A percentile compares a stretch with the other conserved stretches of the same genome.
Conservation (phyloP, 345 rosid species). For the Eucalyptus pumila region DNA sequence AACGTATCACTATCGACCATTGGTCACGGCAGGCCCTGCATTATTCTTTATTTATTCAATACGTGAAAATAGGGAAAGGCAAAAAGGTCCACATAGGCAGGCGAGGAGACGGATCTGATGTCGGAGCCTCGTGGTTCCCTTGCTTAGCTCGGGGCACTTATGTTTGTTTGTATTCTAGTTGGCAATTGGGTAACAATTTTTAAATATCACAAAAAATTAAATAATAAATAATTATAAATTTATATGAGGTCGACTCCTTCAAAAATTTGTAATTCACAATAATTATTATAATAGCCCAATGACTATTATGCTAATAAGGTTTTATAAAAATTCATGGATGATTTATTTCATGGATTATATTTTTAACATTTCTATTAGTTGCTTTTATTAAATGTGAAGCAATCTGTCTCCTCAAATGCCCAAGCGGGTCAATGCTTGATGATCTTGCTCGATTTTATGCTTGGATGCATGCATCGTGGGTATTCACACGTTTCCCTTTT, state of each 20-base stretch:
- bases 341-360: not conserved
- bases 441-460: not conserved
- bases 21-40: not conserved
- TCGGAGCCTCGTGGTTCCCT: not conserved
- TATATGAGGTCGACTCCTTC: fast-evolving
- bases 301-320: too few species aligned
- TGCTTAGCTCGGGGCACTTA: not conserved
- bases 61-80: not conserved
- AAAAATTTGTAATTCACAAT: too few species aligned
- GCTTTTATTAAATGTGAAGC: not conserved
- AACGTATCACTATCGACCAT: not conserved
- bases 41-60: not conserved
- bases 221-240: too few species aligned
- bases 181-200: not conserved
- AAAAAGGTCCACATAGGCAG: not conserved
- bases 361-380: not conserved
- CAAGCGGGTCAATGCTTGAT: not conserved
- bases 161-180: not conserved
- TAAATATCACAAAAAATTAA: too few species aligned
- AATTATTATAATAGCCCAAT: too few species aligned
- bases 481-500: not conserved
- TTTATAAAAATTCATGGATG: not conserved
- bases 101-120: not conserved
- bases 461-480: not conserved
- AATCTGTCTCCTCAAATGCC: not conserved